phyloP scores from a whole-genome alignment of 371 early-diverging fungal species.

The Enterocytospora artemiae region DNA sequence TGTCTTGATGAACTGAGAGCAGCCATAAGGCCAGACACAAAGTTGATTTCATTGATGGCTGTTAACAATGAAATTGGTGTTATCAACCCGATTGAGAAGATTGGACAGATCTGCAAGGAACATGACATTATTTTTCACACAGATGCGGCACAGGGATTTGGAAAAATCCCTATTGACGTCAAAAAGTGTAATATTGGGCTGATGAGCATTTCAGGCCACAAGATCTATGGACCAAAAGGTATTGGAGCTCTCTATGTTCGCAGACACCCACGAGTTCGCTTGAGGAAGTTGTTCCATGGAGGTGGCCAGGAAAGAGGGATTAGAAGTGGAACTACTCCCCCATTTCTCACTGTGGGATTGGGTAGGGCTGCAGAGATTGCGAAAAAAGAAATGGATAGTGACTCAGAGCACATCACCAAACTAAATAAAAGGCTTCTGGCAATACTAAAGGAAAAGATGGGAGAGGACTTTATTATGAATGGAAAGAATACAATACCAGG shows the following conservation, averaged over 20 bases:
- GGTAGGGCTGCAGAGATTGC: slow-evolving; percentile 85
- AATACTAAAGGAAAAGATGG: slow-evolving; percentile 24
- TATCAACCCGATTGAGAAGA: slow-evolving; percentile 83
- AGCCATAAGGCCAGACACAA: slow-evolving; percentile 77
- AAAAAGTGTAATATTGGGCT: slow-evolving; percentile 85
- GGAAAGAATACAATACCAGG: slow-evolving; percentile 58
- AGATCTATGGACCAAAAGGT: slow-evolving; percentile 97
- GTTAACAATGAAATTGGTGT: slow-evolving; percentile 99
- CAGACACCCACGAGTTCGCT: slow-evolving; percentile 80
- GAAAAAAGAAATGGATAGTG: slow-evolving; percentile 71
- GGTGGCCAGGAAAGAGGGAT: slow-evolving; percentile 97
- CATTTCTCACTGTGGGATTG: slow-evolving; percentile 82
- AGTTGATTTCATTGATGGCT: slow-evolving; percentile 84
- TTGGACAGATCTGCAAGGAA: slow-evolving; percentile 61
- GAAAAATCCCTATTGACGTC: slow-evolving; percentile 89
- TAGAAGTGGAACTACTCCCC: slow-evolving; percentile 88
- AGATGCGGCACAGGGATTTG: slow-evolving; percentile 97
- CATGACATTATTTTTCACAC: slow-evolving; percentile 62
- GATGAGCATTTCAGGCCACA: slow-evolving; percentile 91
- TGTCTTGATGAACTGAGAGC: slow-evolving; percentile 63
- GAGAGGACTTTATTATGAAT: slow-evolving; percentile 32
- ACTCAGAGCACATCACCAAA: slow-evolving; percentile 39
- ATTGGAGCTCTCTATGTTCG: slow-evolving; percentile 87
- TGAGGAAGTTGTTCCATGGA: slow-evolving; percentile 80
- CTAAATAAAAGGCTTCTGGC: slow-evolving; percentile 34